A percentile compares a stretch with the other conserved stretches of the same genome.
Conservation (phyloP, 108 stramenopile species). For the Epipyxis sp. region DNA sequence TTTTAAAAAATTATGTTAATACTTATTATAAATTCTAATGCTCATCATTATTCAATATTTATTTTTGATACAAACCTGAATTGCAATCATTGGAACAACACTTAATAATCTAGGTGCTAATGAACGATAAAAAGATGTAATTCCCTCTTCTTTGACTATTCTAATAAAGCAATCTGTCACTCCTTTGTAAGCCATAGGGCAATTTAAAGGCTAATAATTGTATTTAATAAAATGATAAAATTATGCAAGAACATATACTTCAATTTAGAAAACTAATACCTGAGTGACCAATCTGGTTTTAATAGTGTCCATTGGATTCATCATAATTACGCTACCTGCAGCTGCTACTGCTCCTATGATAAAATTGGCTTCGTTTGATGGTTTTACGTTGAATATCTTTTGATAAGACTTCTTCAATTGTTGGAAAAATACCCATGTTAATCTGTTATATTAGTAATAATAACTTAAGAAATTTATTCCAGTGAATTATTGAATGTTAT, state of each 20-base stretch:
- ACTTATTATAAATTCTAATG: too few species aligned
- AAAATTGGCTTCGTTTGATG: constrained; percentile 80
- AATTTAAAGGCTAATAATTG: too few species aligned
- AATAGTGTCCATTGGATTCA: constrained; percentile 97
- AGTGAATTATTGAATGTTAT: too few species aligned
- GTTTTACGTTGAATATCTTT: constrained; percentile 59
- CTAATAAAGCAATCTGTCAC: constrained; percentile 82
- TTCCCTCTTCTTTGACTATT: constrained; percentile 79
- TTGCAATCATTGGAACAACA: constrained; percentile 97
- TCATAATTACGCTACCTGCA: constrained; percentile 83
- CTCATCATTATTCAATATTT: neutral
- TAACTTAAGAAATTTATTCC: neutral
- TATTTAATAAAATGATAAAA: too few species aligned
- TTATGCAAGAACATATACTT: too few species aligned
- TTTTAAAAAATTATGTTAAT: too few species aligned
- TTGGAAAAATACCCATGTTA: constrained; percentile 94
- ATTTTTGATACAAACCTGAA: constrained; percentile 55
- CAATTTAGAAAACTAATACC: neutral
- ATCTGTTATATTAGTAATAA: constrained; percentile 50
- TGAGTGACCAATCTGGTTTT: neutral
- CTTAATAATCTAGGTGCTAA: constrained; percentile 82
- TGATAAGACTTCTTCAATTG: constrained; percentile 70
- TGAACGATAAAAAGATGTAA: constrained; percentile 81
- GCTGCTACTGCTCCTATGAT: constrained; percentile 86
- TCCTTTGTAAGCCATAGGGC: constrained; percentile 73